These are phyloP conservation scores for Sabuloglossum arenarium DNA, from an alignment of 495 filamentous ascomycete genomes.

Conservation along the genomic window DNA sequence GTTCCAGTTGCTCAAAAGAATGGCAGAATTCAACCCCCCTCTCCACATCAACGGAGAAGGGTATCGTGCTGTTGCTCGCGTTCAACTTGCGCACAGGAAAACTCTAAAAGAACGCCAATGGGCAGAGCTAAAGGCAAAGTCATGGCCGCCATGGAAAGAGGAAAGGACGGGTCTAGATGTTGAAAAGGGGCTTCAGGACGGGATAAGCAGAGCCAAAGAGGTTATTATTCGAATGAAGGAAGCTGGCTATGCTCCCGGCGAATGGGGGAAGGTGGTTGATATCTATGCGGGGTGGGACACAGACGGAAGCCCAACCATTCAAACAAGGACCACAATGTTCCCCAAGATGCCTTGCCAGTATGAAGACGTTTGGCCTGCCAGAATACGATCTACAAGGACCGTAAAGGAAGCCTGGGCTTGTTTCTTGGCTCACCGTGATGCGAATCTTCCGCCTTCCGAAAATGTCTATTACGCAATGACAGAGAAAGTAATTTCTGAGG, in stretches of 20 bases:
- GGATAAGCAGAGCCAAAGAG: slow-evolving; percentile 33
- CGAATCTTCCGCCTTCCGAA: slow-evolving; percentile 4
- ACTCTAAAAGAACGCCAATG: slow-evolving; percentile 34
- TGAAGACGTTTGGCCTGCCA: slow-evolving; percentile 30
- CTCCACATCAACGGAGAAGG: slow-evolving; percentile 37
- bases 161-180: slow-evolving; percentile 42
- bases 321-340: slow-evolving; percentile 30
- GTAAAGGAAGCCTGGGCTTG: slow-evolving; percentile 51
- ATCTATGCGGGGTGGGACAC: slow-evolving; percentile 48
- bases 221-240: slow-evolving; percentile 37
- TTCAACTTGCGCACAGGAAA: slow-evolving; percentile 46
- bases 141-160: slow-evolving; percentile 57
- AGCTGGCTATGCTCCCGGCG: slow-evolving; percentile 33
- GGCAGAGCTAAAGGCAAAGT: slow-evolving; percentile 34
- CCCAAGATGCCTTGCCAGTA: background rate
- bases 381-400: slow-evolving; percentile 44
- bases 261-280: slow-evolving; percentile 34
- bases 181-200: slow-evolving; percentile 45
- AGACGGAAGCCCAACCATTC: slow-evolving; percentile 47
- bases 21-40: slow-evolving; percentile 34
- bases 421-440: slow-evolving; percentile 33
- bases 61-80: slow-evolving; percentile 34
- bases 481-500: slow-evolving; percentile 31
- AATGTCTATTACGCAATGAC: slow-evolving; percentile 38
- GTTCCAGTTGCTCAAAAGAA: slow-evolving; percentile 37